A percentile compares a stretch with the other conserved stretches of the same genome.
Conservation (phyloP, 805 yeast species). For the Scheffersomyces amazonensis region DNA sequence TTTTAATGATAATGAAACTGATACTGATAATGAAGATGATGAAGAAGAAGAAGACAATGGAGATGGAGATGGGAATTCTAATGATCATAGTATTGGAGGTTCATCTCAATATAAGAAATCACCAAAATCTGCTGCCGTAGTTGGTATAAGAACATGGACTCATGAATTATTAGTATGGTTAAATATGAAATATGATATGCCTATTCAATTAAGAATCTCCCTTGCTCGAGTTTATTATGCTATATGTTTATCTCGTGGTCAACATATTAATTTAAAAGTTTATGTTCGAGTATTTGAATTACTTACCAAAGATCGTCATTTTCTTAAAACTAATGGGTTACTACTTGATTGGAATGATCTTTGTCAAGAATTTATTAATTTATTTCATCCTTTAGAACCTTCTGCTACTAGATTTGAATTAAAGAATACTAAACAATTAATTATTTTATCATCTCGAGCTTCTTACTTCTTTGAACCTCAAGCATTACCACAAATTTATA, state of each 20-base stretch:
- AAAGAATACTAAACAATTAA: constrained; percentile 45
- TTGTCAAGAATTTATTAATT: constrained; percentile 29
- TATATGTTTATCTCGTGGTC: constrained; percentile 71
- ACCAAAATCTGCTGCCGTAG: constrained; percentile 68
- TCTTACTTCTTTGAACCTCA: constrained; percentile 51
- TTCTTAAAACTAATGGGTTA: constrained; percentile 41
- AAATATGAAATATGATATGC: constrained; percentile 76
- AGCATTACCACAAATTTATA: constrained; percentile 50
- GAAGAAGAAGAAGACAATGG: constrained; percentile 44
- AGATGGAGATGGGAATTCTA: constrained; percentile 34
- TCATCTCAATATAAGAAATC: constrained; percentile 58
- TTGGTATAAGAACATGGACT: constrained; percentile 81
- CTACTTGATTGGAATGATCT: constrained; percentile 51
- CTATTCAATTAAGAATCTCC: constrained; percentile 56
- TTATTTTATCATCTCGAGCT: constrained; percentile 52
- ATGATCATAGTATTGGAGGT: constrained; percentile 27
- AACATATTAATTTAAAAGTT: constrained; percentile 54
- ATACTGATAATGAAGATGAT: constrained; percentile 35
- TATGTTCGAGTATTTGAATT: constrained; percentile 61
- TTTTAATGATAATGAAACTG: constrained; percentile 39
- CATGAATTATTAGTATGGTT: constrained; percentile 78
- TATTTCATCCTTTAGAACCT: constrained; percentile 37
- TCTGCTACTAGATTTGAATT: constrained; percentile 47
- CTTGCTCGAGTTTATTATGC: constrained; percentile 71
- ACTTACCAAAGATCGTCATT: constrained; percentile 48